Evolutionary conservation across 192 early-diverging fungal genomes (phyloP).

Genomic region (Spinellus fusiger): DNA sequence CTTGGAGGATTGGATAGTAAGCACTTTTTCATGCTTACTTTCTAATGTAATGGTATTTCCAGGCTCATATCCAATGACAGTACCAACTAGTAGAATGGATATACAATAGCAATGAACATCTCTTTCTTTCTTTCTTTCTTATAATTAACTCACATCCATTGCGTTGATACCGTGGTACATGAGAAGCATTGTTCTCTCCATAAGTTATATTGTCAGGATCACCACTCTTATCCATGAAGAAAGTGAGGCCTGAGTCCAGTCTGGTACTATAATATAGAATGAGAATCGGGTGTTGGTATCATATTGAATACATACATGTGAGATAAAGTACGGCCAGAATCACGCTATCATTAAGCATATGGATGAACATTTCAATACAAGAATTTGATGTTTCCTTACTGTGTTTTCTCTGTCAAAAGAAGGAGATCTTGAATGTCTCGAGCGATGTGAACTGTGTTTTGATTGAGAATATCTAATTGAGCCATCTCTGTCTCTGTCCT

Average conservation of each 20-base stretch:
- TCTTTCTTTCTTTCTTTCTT: background rate
- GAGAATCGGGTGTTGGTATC: background rate
- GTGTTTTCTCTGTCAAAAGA: background rate
- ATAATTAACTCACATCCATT: background rate
- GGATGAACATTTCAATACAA: background rate
- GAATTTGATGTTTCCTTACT: background rate
- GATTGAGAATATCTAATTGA: background rate
- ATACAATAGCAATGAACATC: background rate
- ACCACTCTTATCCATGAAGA: background rate
- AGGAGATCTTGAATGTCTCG: background rate
- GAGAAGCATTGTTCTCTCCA: background rate
- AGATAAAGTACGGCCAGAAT: background rate
- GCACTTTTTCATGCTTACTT: slow-evolving; percentile 12
- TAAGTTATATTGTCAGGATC: background rate
- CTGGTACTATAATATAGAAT: background rate
- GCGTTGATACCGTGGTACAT: background rate
- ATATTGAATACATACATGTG: background rate
- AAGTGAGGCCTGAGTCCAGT: background rate
- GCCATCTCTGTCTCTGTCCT: background rate
- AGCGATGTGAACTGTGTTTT: background rate
- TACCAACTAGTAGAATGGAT: background rate
- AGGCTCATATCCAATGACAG: slow-evolving; percentile 21
- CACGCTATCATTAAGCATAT: background rate
- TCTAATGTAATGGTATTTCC: slow-evolving; percentile 21
- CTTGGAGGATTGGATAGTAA: slow-evolving; percentile 16